Evolutionary conservation across 805 yeast species (phyloP), one percentile per base, ranked within the genome.

Genomic region (Ogataea nakhonphanomensis): DNA sequence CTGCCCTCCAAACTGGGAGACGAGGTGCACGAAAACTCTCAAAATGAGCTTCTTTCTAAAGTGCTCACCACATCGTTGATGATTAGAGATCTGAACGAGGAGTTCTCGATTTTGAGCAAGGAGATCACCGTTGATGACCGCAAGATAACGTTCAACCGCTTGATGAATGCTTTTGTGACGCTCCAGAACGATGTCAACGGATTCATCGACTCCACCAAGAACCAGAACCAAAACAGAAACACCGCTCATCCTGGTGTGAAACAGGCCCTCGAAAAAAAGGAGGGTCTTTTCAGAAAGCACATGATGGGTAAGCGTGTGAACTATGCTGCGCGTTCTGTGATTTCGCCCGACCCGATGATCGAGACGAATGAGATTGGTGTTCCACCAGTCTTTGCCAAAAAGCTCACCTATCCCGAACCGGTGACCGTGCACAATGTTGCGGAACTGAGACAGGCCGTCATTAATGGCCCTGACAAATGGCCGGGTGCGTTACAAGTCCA

Each of bases 261-360:
- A 63, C 99, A 93, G 71, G 95, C 96, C 8, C 73, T 93, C 58
- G 99, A 93, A 66, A 91, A 93, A 80, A 93, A 93, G 64, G 99
- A 93, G 67, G 99, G 99, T 62, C 73, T 91, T 50, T 93, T 93
- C 74, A 80, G 99, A 72, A 93, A 91, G 63, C 96, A 93, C 61
- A 93, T 93, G 99, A 93, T 93, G 99, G 99, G 99, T 62, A 93
- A 93, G 74, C 89, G 99, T 73, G 99, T 93, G 45, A 95, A 93
- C 64, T 91, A 87, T 59, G 96, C 98, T 39, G 99, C 99, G 37
- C 88, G 99, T 69, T 91, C 99, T 8, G 99, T 93, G 56, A 93
- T 93, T 67, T 90, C 98, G 6, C 98, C 98, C 5, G 99, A 93
- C 69, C 99, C 99, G 42, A 93, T 85, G 70, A 75, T 93, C 54